A percentile compares a stretch with the other conserved stretches of the same genome.
Conservation (phyloP, 2,329 filamentous ascomycete species). For the Davidsoniella eucalypti region DNA sequence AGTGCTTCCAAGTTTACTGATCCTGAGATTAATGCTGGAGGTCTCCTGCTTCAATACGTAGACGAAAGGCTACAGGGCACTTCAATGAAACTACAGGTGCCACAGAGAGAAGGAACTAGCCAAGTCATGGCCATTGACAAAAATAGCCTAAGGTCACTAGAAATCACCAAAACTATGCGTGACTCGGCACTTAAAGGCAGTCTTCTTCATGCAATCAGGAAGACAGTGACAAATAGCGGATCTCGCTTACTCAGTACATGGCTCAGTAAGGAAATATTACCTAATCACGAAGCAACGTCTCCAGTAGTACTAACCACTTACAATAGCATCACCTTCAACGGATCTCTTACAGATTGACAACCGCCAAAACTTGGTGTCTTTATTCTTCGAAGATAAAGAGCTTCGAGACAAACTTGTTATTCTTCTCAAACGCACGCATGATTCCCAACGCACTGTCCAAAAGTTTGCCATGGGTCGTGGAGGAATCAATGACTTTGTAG, state of each 20-base stretch:
- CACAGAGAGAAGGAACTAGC: conserved; percentile 53
- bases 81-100: conserved; percentile 69
- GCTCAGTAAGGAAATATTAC: conserved; percentile 35
- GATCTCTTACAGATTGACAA: conserved; percentile 61
- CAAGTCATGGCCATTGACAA: conserved; percentile 84
- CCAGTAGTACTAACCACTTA: conserved; percentile 16
- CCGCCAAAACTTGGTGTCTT: conserved; percentile 65
- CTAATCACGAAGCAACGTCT: background rate
- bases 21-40: conserved; percentile 61
- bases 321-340: conserved; percentile 59
- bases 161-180: conserved; percentile 72
- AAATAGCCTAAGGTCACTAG: conserved; percentile 75
- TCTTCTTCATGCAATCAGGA: conserved; percentile 72
- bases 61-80: conserved; percentile 59
- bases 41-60: conserved; percentile 71
- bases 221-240: conserved; percentile 83
- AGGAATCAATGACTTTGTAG: conserved; percentile 80
- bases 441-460: conserved; percentile 78
- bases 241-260: conserved; percentile 70
- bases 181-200: conserved; percentile 70
- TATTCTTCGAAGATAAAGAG: conserved; percentile 48
- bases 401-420: conserved; percentile 54
- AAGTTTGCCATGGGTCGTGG: conserved; percentile 86
- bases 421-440: conserved; percentile 59
- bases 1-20: conserved; percentile 40